phyloP scores from a whole-genome alignment of 1,139 yeast genomes.

The Meyerozyma sp. region DNA sequence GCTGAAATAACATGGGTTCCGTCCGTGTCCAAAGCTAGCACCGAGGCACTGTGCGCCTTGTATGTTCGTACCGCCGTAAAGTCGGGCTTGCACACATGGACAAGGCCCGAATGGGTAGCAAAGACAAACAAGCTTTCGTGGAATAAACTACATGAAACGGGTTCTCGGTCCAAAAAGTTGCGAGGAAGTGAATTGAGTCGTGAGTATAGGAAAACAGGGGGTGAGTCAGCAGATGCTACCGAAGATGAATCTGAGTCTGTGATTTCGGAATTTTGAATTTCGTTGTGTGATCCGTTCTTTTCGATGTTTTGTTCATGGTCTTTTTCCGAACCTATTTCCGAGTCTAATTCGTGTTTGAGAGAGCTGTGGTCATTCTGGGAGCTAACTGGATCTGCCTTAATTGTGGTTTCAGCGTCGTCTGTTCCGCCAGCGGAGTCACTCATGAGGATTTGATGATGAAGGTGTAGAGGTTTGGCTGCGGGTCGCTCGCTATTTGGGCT shows the following conservation, averaged over 20 bases:
- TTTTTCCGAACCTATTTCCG: not conserved
- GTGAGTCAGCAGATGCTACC: conserved; percentile 33
- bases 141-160: conserved; percentile 65
- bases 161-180: conserved; percentile 65
- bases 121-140: conserved; percentile 60
- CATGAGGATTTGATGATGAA: not conserved
- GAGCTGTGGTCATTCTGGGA: not conserved
- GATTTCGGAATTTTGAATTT: not conserved
- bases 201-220: conserved; percentile 72
- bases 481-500: no score
- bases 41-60: conserved; percentile 82
- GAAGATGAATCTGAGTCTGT: not conserved
- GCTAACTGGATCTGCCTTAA: not conserved
- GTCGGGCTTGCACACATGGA: conserved; percentile 62
- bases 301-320: not conserved
- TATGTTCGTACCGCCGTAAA: conserved; percentile 61
- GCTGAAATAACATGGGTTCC: conserved; percentile 77
- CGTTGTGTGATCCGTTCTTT: not conserved
- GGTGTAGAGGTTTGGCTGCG: not conserved
- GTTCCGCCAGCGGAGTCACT: not conserved
- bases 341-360: no score
- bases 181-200: conserved; percentile 62
- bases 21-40: conserved; percentile 66
- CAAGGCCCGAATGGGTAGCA: conserved; percentile 86
- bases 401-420: not conserved